A percentile compares a stretch with the other conserved stretches of the same genome.
Conservation (phyloP, 305 asterid species). For the Fraxinus floribunda region DNA sequence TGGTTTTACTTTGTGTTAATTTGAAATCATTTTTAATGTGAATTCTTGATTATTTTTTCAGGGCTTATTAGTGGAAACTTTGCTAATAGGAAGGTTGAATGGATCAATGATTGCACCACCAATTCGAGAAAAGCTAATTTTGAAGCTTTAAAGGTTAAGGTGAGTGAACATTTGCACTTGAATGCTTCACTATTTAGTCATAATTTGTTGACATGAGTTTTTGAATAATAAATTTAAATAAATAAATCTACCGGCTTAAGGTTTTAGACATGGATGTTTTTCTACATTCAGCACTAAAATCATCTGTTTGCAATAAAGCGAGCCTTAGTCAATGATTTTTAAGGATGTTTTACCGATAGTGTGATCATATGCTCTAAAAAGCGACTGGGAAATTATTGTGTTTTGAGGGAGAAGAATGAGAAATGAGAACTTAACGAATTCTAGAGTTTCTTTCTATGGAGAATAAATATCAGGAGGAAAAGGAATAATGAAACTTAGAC, state of each 20-base stretch:
- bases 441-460: background rate
- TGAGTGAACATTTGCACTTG: conserved; percentile 22
- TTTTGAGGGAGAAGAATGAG: background rate
- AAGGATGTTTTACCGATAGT: background rate
- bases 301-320: background rate
- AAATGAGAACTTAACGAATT: background rate
- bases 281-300: background rate
- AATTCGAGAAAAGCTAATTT: conserved; percentile 37
- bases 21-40: background rate
- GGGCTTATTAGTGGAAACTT: conserved; percentile 37
- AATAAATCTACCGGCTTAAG: background rate
- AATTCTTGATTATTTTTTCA: conserved; percentile 22
- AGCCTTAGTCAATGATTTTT: background rate
- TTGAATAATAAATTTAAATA: background rate
- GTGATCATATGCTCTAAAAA: background rate
- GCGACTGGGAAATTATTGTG: background rate
- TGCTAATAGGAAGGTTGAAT: conserved; percentile 34
- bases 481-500: background rate
- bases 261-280: background rate
- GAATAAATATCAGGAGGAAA: background rate
- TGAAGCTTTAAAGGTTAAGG: conserved; percentile 45
- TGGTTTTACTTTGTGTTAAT: background rate
- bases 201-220: background rate
- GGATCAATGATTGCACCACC: conserved; percentile 35
- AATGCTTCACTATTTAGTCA: background rate